These are phyloP conservation scores for Clausena lansium DNA, from an alignment of 345 rosid genomes.

Conservation along the genomic window DNA sequence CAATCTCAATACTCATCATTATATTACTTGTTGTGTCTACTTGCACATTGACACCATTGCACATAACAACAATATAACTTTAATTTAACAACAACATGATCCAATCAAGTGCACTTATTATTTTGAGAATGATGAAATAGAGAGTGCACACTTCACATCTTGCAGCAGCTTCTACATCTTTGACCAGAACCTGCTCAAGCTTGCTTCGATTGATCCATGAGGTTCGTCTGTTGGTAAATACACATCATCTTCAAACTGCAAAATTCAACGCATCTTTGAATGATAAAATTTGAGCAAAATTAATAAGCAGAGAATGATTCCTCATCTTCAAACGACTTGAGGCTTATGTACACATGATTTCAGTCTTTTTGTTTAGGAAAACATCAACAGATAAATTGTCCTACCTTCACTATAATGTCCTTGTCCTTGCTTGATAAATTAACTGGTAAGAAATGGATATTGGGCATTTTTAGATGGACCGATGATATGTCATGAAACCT, in stretches of 20 bases:
- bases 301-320: not conserved
- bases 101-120: not conserved
- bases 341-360: not conserved
- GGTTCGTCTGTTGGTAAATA: slow-evolving; percentile 89
- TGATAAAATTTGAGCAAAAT: not conserved
- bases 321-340: not conserved
- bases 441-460: slow-evolving; percentile 86
- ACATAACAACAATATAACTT: not conserved
- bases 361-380: no score
- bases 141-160: not conserved
- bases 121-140: slow-evolving; percentile 5
- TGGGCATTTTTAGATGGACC: slow-evolving; percentile 80
- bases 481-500: slow-evolving; percentile 74
- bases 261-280: slow-evolving; percentile 9
- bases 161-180: slow-evolving; percentile 47
- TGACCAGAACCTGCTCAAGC: slow-evolving; percentile 63
- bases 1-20: no score
- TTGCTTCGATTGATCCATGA: slow-evolving; percentile 90
- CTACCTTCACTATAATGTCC: slow-evolving; percentile 74
- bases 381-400: not conserved
- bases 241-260: slow-evolving; percentile 86
- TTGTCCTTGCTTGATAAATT: slow-evolving; percentile 71
- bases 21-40: no score
- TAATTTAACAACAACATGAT: not conserved
- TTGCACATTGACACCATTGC: no score